Percentiles rank a stretch among this genome's conserved stretches.
Evolutionary conservation across 495 filamentous ascomycete species (phyloP).

Genomic region (Penicillium parvum): DNA sequence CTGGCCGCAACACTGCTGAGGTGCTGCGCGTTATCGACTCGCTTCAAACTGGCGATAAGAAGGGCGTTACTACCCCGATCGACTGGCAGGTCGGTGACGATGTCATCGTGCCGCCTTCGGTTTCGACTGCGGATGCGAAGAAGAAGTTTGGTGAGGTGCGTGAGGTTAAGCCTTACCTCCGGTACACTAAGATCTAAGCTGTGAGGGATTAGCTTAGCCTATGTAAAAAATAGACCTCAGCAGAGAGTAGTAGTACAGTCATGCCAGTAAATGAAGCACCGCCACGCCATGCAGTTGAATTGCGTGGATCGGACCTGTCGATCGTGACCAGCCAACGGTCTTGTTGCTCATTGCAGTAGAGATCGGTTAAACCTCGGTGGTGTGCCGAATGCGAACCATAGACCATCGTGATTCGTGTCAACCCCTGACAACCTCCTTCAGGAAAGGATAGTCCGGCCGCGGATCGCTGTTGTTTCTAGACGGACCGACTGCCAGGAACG

Average conservation of each 20-base stretch:
- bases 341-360: constrained; percentile 9
- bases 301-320: not conserved
- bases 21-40: constrained; percentile 94
- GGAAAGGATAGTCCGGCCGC: constrained; percentile 19
- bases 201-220: not conserved
- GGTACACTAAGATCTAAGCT: constrained; percentile 24
- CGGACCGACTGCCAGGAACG: constrained; percentile 1
- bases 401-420: not conserved
- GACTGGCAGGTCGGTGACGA: constrained; percentile 90
- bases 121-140: constrained; percentile 84
- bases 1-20: constrained; percentile 94
- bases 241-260: too few species aligned
- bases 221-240: too few species aligned
- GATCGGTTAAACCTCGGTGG: constrained; percentile 5
- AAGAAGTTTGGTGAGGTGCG: constrained; percentile 86
- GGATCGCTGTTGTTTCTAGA: constrained; percentile 4
- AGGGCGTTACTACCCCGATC: constrained; percentile 88
- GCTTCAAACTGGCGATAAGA: constrained; percentile 94
- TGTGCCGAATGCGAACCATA: constrained; percentile 1
- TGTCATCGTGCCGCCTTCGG: constrained; percentile 88
- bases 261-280: too few species aligned
- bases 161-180: constrained; percentile 83
- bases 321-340: constrained; percentile 3
- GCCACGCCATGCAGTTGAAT: too few species aligned
- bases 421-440: constrained; percentile 15